phyloP scores from a whole-genome alignment of 257 asterid species.

The Oldenlandia corymbosa region DNA sequence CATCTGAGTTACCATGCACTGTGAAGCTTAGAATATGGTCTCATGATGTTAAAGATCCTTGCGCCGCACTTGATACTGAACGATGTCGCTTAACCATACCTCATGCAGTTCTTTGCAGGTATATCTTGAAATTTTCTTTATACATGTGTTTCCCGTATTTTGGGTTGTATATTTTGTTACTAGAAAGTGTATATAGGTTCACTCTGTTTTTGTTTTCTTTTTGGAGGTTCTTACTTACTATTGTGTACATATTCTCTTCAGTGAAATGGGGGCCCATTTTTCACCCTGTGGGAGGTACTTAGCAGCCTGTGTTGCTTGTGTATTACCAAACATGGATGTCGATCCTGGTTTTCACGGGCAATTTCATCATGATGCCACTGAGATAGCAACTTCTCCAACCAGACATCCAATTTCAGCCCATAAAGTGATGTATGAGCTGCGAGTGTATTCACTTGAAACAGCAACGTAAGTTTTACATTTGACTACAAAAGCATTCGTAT shows the following conservation, averaged over 20 bases:
- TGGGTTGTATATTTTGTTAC: slow-evolving; percentile 10
- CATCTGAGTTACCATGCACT: slow-evolving; percentile 95
- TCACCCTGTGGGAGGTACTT: slow-evolving; percentile 95
- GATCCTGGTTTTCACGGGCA: slow-evolving; percentile 70
- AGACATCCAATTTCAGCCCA: slow-evolving; percentile 92
- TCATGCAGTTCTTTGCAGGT: slow-evolving; percentile 98
- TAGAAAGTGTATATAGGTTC: slow-evolving; percentile 1
- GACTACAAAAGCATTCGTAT: slow-evolving; percentile 11
- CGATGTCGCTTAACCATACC: slow-evolving; percentile 79
- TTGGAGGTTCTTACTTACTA: slow-evolving; percentile 6
- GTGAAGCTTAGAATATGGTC: slow-evolving; percentile 97
- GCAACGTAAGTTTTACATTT: slow-evolving; percentile 57
- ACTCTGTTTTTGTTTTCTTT: neutral
- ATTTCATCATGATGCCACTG: slow-evolving; percentile 55
- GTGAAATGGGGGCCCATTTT: slow-evolving; percentile 98
- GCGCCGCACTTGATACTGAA: slow-evolving; percentile 57
- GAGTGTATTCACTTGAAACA: slow-evolving; percentile 90
- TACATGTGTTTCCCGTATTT: slow-evolving; percentile 2
- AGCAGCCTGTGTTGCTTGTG: slow-evolving; percentile 97
- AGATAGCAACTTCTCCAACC: slow-evolving; percentile 87
- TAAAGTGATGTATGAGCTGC: slow-evolving; percentile 83
- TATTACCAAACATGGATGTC: slow-evolving; percentile 62
- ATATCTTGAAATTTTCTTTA: slow-evolving; percentile 3
- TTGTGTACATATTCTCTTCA: slow-evolving; percentile 14
- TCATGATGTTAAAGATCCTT: slow-evolving; percentile 72